Base-by-base conservation (phyloP, 2,329 filamentous ascomycete species). In the Cordyceps farinosa region DNA sequence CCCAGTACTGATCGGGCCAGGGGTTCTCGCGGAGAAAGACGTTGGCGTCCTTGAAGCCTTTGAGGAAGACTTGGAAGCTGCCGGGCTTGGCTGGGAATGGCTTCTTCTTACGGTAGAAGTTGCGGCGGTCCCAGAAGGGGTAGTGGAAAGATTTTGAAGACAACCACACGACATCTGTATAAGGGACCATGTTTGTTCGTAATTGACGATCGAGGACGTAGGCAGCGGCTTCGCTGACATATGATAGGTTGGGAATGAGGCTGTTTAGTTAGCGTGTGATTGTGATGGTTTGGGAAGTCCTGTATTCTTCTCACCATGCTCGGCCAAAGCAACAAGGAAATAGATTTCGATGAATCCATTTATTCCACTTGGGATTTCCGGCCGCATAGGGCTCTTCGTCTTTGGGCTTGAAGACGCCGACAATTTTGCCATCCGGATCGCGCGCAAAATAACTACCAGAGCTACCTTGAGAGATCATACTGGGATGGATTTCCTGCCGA, bases 111-210 rank as follows among this genome's bases (percentile, higher is more conserved):
- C 91, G 86, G 73, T 95, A 92, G 72, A 90, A 95, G 70, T 88
- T 92, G 71, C 93, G 86, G 27, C 94, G 87, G 72, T 97, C 93
- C 93, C 93, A 99, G 75, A 95, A 98, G 64, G 97, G 95, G 73
- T 99, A 99, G 76, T 96, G 93, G 75, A 99, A 99, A 1, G 93
- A 96, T 75, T 96, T 98, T 22, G 95, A 98, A 6, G 94, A 96
- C 32, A 99, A 82, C 72, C 90, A 90, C 40, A 98, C 92, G 47
- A 99, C 91, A 70, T 97, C 95, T 48, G 95, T 99, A 71, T 97
- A 98, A 0, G 95, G 95, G 5, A 99, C 96, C 69, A 99, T 83
- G 73, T 96, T 87, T 27, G 95, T 98, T 69, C 89, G 89, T 56
- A 99, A 81, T 72, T 96, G 92, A 68, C 86, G 88, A 76, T 99